Evolutionary conservation across 2,329 filamentous ascomycete genomes (phyloP).

Genomic region (Pseudohalonectria lignicola): DNA sequence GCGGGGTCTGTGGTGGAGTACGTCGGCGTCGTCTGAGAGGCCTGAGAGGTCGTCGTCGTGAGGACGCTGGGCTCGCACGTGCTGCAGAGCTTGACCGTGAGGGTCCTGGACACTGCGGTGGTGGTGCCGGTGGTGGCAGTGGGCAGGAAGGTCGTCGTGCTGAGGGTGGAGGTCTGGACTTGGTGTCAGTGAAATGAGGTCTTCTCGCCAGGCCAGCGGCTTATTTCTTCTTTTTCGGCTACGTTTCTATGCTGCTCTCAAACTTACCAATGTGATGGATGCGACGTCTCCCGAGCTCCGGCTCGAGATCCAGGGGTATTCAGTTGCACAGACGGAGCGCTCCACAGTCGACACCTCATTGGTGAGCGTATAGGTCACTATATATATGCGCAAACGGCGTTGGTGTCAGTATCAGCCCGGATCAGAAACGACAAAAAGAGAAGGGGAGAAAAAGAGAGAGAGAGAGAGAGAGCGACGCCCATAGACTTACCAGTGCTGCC

Average conservation of each 20-base stretch:
- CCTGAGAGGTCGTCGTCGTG: too few relatives aligned
- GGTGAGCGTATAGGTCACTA: conserved; percentile 12
- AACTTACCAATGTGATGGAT: neutral
- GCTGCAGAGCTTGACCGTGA: too few relatives aligned
- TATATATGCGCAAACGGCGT: neutral
- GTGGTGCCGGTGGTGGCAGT: too few relatives aligned
- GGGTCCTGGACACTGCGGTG: too few relatives aligned
- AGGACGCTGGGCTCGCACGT: too few relatives aligned
- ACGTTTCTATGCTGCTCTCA: neutral
- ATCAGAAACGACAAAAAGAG: too few relatives aligned
- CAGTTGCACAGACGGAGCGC: conserved; percentile 17
- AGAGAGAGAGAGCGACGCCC: neutral
- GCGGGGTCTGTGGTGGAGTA: too few relatives aligned
- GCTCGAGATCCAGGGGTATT: conserved; percentile 16
- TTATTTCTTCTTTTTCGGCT: neutral
- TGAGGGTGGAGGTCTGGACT: neutral
- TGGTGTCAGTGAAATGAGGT: neutral
- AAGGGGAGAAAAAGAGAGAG: neutral
- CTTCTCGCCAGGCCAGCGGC: neutral
- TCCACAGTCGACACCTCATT: conserved; percentile 12
- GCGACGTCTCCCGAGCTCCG: neutral
- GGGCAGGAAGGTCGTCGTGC: too few relatives aligned
- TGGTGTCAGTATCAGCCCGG: neutral
- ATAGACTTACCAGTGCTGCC: conserved; percentile 11
- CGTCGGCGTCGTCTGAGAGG: too few relatives aligned